These are phyloP conservation scores for Bromus sterilis DNA, from an alignment of 176 grass and related monocot genomes.

Conservation along the genomic window DNA sequence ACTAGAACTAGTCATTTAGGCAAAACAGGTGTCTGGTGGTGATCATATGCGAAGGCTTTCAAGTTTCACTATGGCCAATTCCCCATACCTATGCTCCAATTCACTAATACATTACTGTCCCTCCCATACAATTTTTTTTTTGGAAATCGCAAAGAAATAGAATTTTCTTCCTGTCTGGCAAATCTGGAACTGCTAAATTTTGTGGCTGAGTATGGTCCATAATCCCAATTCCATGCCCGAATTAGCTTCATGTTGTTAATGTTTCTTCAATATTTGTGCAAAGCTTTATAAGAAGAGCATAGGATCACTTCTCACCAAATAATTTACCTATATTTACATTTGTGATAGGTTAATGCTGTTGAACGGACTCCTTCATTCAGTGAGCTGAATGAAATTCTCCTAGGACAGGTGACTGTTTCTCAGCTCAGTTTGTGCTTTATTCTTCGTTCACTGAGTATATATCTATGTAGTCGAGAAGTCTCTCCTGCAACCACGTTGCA, in stretches of 20 bases:
- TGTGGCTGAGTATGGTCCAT: not conserved
- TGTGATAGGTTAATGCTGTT: conserved; percentile 77
- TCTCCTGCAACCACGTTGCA: not conserved
- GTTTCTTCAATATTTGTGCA: not conserved
- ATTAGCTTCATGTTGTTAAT: not conserved
- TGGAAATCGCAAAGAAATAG: not conserved
- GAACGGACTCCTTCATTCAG: conserved; percentile 98
- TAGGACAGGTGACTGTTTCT: conserved; percentile 81
- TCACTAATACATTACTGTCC: not conserved
- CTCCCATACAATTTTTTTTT: not conserved
- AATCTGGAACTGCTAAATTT: not conserved
- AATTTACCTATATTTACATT: conserved; percentile 18
- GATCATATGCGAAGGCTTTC: not conserved
- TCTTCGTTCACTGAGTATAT: not conserved
- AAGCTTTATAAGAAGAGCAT: not conserved
- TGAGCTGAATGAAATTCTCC: conserved; percentile 93
- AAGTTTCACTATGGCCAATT: not conserved
- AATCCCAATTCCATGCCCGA: not conserved
- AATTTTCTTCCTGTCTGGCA: not conserved
- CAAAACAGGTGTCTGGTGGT: not conserved
- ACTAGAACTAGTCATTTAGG: not conserved
- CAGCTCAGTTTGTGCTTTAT: not conserved
- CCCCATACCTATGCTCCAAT: not conserved
- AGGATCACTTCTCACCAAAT: not conserved
- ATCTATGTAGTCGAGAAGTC: not conserved